Evolutionary conservation across 257 asterid genomes (phyloP).

Genomic region (Vinca minor): DNA sequence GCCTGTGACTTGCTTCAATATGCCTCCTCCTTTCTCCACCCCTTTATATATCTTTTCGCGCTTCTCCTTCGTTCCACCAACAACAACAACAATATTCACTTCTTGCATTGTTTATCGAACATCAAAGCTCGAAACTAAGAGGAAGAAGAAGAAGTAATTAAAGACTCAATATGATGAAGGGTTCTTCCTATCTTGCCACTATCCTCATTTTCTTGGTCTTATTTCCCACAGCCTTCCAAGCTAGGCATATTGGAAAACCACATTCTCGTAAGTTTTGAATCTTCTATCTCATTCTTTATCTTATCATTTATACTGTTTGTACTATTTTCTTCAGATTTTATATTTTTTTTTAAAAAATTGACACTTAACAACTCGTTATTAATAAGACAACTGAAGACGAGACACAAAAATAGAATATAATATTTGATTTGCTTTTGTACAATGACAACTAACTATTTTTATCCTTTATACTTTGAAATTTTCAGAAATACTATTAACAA

Average conservation of each 20-base stretch:
- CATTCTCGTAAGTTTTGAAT: slow-evolving; percentile 40
- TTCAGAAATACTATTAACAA: too few species aligned
- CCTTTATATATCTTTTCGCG: slow-evolving; percentile 22
- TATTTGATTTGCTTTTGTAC: too few species aligned
- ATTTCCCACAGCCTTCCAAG: slow-evolving; percentile 32
- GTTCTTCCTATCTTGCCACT: slow-evolving; percentile 17
- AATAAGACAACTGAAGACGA: too few species aligned
- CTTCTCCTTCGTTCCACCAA: slow-evolving; percentile 1
- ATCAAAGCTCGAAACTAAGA: background rate
- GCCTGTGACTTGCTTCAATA: slow-evolving; percentile 77
- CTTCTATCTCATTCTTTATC: too few species aligned
- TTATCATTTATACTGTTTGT: too few species aligned
- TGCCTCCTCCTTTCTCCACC: background rate
- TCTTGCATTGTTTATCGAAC: background rate
- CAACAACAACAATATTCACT: background rate
- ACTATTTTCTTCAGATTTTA: too few species aligned
- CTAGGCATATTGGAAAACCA: slow-evolving; percentile 39
- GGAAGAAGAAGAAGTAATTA: background rate
- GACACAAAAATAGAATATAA: too few species aligned
- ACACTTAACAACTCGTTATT: too few species aligned
- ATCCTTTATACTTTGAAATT: too few species aligned
- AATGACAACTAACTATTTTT: too few species aligned
- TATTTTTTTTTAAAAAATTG: too few species aligned
- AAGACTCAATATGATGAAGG: slow-evolving; percentile 25
- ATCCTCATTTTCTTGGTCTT: slow-evolving; percentile 27